Evolutionary conservation across 805 yeast species (phyloP), one percentile per base, ranked within the genome.

Genomic region (Starmerella powellii): DNA sequence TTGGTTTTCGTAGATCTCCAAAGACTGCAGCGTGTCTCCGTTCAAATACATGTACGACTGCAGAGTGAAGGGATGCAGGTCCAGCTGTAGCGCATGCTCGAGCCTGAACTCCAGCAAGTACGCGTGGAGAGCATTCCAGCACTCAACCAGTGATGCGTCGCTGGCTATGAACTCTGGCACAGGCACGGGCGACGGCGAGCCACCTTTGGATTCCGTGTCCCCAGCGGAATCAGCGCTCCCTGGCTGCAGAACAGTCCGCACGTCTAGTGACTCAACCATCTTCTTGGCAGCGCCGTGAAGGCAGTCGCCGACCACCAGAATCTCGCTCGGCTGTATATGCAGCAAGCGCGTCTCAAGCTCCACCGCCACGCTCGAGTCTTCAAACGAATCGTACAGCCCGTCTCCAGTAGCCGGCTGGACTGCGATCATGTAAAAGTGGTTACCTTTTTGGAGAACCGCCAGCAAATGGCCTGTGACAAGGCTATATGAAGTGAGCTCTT

Each of bases 281-380:
- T 31, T 31, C 18, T n/a, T 11, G 2, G 47, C 50, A 3, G 30
- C 34, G 4, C 42, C 38, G 12, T 29, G 21, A 2, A 48, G 27
- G 6, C 21, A 37, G 8, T 55, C 53, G 15, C 74, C 70, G 6
- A 74, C 53, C 11, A 71, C 51, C 1, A 86, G 47, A 11, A 83
- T 68, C 57, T 88, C 97, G 31, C 77, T 71, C 0, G 97, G 96
- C 32, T 73, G 73, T 45, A 87, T 61, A 57, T 83, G 85, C 34
- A 73, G 62, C 6, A 85, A 58, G 41, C 97, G 62, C 0, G 93
- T 82, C 47, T 81, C 86, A 17, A 88, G 60, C 48, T 78, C 78
- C 32, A 64, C 70, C n/a, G 78, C 66, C 10, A 73, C 47, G 10
- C 63, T 58, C 16, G 67, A 66, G 54, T 86, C 96, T 3, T 56